A percentile compares a stretch with the other conserved stretches of the same genome.
phyloP scores from a whole-genome alignment of 805 yeast species.

The Wickerhamomyces kurtzmanii region DNA sequence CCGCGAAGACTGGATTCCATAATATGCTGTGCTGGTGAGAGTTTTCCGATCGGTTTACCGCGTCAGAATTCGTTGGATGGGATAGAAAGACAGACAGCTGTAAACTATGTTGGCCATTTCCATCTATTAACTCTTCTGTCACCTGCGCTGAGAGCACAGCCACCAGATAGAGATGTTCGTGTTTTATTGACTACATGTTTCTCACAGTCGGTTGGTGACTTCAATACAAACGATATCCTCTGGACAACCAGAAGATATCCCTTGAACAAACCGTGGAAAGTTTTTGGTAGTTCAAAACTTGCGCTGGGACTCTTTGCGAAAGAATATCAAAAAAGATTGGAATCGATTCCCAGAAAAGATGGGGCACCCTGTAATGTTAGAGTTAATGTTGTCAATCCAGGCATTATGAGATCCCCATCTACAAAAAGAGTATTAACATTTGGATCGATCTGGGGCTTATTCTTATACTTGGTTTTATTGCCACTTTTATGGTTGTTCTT shows the following conservation, averaged over 20 bases:
- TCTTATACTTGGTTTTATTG: conserved; percentile 57
- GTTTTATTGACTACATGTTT: conserved; percentile 72
- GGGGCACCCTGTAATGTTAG: conserved; percentile 61
- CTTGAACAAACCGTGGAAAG: conserved; percentile 53
- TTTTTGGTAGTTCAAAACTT: conserved; percentile 77
- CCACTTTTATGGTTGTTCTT: conserved; percentile 81
- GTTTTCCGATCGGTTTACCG: conserved; percentile 57
- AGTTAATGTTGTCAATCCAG: conserved; percentile 80
- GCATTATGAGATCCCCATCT: conserved; percentile 81
- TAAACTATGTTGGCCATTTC: conserved; percentile 73
- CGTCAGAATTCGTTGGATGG: conserved; percentile 73
- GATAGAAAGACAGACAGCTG: conserved; percentile 74
- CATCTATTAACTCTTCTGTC: conserved; percentile 71
- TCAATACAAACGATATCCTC: conserved; percentile 54
- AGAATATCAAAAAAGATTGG: conserved; percentile 64
- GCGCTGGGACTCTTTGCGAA: conserved; percentile 65
- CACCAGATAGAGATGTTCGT: conserved; percentile 91
- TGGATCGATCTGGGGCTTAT: conserved; percentile 58
- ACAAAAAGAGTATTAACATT: conserved; percentile 69
- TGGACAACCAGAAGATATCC: conserved; percentile 57
- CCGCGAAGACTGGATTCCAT: conserved; percentile 89
- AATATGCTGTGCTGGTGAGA: conserved; percentile 79
- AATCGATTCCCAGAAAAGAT: conserved; percentile 55
- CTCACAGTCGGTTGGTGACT: conserved; percentile 61
- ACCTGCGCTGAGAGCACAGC: conserved; percentile 84